A percentile compares a stretch with the other conserved stretches of the same genome.
These are phyloP conservation scores for Solanum hybrid DNA, from an alignment of 305 asterid species.

Conservation along the genomic window DNA sequence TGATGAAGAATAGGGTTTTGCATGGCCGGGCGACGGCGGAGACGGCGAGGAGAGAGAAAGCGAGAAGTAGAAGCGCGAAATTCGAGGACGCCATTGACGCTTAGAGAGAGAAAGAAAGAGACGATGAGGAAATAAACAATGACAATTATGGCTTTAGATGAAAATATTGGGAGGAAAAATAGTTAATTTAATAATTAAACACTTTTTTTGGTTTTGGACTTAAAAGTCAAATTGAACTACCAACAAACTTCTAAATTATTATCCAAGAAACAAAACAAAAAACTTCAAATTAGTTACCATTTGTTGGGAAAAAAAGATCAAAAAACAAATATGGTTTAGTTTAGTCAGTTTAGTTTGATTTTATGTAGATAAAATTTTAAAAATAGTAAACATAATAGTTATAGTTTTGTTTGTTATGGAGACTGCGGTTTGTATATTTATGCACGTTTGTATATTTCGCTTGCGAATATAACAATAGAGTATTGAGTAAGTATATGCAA, in stretches of 20 bases:
- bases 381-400: too few relatives aligned
- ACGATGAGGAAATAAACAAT: background rate
- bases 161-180: background rate
- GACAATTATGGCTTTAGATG: background rate
- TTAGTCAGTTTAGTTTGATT: too few relatives aligned
- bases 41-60: slow-evolving; percentile 33
- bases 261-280: background rate
- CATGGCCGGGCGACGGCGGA: slow-evolving; percentile 58
- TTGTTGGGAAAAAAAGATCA: background rate
- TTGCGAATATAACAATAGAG: background rate
- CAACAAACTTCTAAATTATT: background rate
- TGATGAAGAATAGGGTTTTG: slow-evolving; percentile 49
- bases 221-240: background rate
- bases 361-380: background rate
- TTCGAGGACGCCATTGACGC: slow-evolving; percentile 33
- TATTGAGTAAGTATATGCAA: too few relatives aligned
- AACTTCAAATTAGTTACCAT: background rate
- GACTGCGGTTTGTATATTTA: fast-evolving
- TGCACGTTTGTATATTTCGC: fast-evolving
- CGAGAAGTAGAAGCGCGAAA: slow-evolving; percentile 19
- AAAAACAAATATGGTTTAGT: background rate
- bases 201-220: background rate
- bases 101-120: background rate
- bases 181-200: background rate
- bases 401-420: too few relatives aligned